Evolutionary conservation across 352 stramenopile species (phyloP).

Genomic region (Globisporangium cederbergense): DNA sequence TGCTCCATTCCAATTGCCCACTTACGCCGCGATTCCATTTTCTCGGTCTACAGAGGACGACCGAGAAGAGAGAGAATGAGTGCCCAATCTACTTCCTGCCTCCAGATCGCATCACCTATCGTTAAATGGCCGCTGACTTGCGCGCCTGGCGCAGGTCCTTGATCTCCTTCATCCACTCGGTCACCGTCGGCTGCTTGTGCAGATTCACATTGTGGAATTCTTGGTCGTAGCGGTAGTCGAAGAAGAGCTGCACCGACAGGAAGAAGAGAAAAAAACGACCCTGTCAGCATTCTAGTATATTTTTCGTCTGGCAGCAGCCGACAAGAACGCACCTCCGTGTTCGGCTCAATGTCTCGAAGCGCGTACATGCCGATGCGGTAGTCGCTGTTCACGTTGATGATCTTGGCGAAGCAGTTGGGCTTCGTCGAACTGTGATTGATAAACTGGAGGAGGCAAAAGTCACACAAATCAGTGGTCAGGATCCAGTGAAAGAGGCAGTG

Average conservation of each 20-base stretch:
- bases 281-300: background rate
- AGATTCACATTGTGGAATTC: slow-evolving; percentile 56
- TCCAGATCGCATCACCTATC: background rate
- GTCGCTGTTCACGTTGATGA: slow-evolving; percentile 91
- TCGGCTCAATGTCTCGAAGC: slow-evolving; percentile 78
- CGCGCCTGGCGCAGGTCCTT: slow-evolving; percentile 5
- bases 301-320: background rate
- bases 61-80: too few species aligned
- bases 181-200: slow-evolving; percentile 58
- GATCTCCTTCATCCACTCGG: slow-evolving; percentile 61
- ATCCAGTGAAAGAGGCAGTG: background rate
- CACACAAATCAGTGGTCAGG: background rate
- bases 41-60: too few species aligned
- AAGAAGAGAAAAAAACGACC: slow-evolving; percentile 10
- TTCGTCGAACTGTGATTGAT: slow-evolving; percentile 83
- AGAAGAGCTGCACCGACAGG: slow-evolving; percentile 58
- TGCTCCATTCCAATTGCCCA: too few species aligned
- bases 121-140: slow-evolving; percentile 1
- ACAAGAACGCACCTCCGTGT: slow-evolving; percentile 69
- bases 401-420: slow-evolving; percentile 89
- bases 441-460: slow-evolving; percentile 36
- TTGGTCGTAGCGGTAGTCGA: slow-evolving; percentile 82
- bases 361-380: slow-evolving; percentile 93
- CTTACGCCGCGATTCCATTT: too few species aligned
- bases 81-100: too few species aligned